Evolutionary conservation across 2,329 filamentous ascomycete genomes (phyloP).

Genomic region (Curvularia spicifera): DNA sequence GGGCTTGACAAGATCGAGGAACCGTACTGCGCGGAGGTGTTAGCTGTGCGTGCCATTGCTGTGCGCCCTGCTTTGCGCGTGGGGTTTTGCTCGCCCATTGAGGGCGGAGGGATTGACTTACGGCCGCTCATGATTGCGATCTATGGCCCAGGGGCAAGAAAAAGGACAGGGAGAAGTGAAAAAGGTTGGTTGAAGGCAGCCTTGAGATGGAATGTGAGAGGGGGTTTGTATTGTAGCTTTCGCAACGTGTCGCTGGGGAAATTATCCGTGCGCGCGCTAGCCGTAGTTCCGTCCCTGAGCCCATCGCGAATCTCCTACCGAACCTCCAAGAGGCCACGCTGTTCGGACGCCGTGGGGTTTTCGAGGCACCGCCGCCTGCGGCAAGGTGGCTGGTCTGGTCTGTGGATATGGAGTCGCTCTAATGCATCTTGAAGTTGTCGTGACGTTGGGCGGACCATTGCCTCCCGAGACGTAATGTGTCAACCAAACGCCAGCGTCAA

Average conservation of each 20-base stretch:
- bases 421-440: not conserved
- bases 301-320: conserved; percentile 27
- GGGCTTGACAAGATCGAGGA: conserved; percentile 99
- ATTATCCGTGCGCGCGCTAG: conserved; percentile 28
- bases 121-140: conserved; percentile 64
- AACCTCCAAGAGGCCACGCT: conserved; percentile 32
- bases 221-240: conserved; percentile 38
- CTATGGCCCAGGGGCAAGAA: conserved; percentile 41
- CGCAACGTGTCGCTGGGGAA: conserved; percentile 43
- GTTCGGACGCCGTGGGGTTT: conserved; percentile 18
- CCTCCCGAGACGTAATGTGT: not conserved
- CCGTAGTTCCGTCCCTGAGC: conserved; percentile 38
- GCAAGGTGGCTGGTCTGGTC: not conserved
- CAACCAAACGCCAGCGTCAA: not conserved
- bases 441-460: not conserved
- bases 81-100: conserved; percentile 25
- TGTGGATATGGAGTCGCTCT: not conserved
- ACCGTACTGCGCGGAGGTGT: conserved; percentile 73
- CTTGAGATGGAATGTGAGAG: conserved; percentile 39
- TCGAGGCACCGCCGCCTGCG: not conserved
- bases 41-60: conserved; percentile 24
- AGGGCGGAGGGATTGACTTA: conserved; percentile 52
- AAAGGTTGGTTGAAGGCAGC: conserved; percentile 33
- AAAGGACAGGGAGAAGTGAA: conserved; percentile 43
- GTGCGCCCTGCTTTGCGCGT: conserved; percentile 19